Percentiles rank a stretch among this genome's conserved stretches.
phyloP scores from a whole-genome alignment of 2,329 filamentous ascomycete species.

The Trichoderma aggressivum region DNA sequence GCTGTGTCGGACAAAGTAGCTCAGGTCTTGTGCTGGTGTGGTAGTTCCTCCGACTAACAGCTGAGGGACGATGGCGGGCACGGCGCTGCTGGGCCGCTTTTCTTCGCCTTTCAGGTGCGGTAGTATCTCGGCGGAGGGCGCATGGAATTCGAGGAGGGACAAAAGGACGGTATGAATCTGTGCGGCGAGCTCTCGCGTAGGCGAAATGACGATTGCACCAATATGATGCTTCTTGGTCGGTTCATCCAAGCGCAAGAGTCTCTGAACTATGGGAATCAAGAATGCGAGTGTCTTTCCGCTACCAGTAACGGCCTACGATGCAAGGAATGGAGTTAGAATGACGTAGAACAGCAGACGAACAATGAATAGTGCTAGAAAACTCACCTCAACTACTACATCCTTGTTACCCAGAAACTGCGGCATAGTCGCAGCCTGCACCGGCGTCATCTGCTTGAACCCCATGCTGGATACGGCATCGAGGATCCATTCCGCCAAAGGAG shows the following conservation, averaged over 20 bases:
- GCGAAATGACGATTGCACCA: constrained; percentile 85
- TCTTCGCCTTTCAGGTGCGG: constrained; percentile 53
- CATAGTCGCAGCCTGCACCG: constrained; percentile 89
- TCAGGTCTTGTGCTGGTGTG: constrained; percentile 81
- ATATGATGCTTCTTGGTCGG: constrained; percentile 87
- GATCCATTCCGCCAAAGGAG: constrained; percentile 63
- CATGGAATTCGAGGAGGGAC: constrained; percentile 78
- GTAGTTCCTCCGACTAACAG: constrained; percentile 77
- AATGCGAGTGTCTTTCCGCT: constrained; percentile 89
- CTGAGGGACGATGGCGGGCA: constrained; percentile 71
- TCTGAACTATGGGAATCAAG: constrained; percentile 77
- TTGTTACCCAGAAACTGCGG: constrained; percentile 87
- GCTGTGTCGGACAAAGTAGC: constrained; percentile 75
- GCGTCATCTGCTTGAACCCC: constrained; percentile 85
- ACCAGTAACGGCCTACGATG: constrained; percentile 70
- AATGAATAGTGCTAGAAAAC: constrained; percentile 4
- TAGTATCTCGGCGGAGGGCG: constrained; percentile 67
- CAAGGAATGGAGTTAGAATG: not conserved
- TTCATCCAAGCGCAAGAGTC: constrained; percentile 74
- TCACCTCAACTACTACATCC: constrained; percentile 82
- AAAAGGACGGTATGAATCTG: constrained; percentile 84
- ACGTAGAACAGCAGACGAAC: not conserved
- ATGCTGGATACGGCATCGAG: constrained; percentile 78
- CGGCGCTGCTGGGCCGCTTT: constrained; percentile 47
- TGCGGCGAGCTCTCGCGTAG: constrained; percentile 81